Base-by-base conservation (phyloP, 805 yeast species). In the Priceomyces castillae region DNA sequence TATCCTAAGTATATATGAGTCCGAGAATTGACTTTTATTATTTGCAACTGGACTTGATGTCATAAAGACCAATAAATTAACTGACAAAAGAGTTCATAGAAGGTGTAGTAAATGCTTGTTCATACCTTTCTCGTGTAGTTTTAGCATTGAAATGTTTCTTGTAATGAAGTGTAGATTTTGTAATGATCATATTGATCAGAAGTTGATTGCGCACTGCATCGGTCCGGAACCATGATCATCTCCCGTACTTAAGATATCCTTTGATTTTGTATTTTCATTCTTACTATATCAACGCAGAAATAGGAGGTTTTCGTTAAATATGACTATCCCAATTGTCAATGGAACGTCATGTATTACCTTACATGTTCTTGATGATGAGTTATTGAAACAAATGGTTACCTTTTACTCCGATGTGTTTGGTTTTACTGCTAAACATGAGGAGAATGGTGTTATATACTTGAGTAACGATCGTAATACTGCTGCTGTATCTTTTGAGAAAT, bases 331-430 rank as follows among this genome's bases (percentile, higher is more conserved):
- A 14, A 58, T 80, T 40, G 76, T 81, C 44, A 81, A 80, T 56
- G 86, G 84, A 15, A 70, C 78, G 17, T 71, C 85, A 17, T 73
- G 70, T 56, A 69, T 78, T 45, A 64, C 73, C 14, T 63, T 80
- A 34, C 70, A 71, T 49, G 87, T 90, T 9, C 69, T 80, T 14
- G 73, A 73, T 43, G 57, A 61, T 19, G 58, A 57, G 12, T 58
- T 77, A 30, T 77, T 73, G 44, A 51, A 65, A 22, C 56, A 71
- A 23, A 73, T 90, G 3, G 61, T 76, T 26, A 56, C 61, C 19
- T 88, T 87, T 65, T 88, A 87, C 63, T 62, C 73, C 42, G 63
- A 71, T 37, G 56, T 80, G 11, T 66, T 71, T 45, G 67, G 65
- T 7, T 57, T 66, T 25, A 25, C 53, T 12, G 50, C 56, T 38